Evolutionary conservation across 2,329 filamentous ascomycete genomes (phyloP).

Genomic region (Venturia asperata): DNA sequence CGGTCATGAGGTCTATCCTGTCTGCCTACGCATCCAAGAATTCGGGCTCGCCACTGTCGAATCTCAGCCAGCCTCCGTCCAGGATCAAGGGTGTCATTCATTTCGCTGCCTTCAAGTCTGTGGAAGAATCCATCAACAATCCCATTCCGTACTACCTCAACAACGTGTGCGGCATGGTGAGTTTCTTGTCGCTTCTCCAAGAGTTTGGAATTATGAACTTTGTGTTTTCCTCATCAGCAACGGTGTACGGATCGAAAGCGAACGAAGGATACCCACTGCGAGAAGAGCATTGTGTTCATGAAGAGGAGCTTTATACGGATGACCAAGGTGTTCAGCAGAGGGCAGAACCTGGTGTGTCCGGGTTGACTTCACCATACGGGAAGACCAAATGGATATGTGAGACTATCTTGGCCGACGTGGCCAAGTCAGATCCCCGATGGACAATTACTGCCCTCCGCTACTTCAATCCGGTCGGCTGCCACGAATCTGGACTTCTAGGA

Average conservation of each 20-base stretch:
- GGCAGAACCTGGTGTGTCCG: constrained; percentile 44
- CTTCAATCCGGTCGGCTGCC: constrained; percentile 62
- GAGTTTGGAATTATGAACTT: constrained; percentile 58
- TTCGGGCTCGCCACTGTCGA: not conserved
- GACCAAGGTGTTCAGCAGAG: constrained; percentile 39
- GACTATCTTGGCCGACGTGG: constrained; percentile 57
- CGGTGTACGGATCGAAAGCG: constrained; percentile 51
- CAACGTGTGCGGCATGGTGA: constrained; percentile 57
- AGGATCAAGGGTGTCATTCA: constrained; percentile 59
- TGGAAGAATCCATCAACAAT: constrained; percentile 54
- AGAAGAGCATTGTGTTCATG: constrained; percentile 51
- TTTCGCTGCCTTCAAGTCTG: constrained; percentile 61
- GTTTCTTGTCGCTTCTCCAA: constrained; percentile 51
- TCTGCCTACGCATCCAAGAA: constrained; percentile 33
- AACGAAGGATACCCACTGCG: constrained; percentile 43
- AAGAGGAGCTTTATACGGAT: constrained; percentile 38
- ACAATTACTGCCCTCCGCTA: constrained; percentile 57
- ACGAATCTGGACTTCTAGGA: constrained; percentile 55
- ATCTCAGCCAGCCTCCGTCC: constrained; percentile 32
- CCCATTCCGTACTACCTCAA: constrained; percentile 61
- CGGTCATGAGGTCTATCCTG: constrained; percentile 37
- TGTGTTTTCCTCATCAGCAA: constrained; percentile 62
- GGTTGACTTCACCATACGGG: constrained; percentile 59
- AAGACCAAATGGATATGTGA: constrained; percentile 63
- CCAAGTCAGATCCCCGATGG: constrained; percentile 54